A percentile compares a stretch with the other conserved stretches of the same genome.
Conservation (phyloP, 495 filamentous ascomycete genomes). For the Hypoxylon fragiforme region DNA sequence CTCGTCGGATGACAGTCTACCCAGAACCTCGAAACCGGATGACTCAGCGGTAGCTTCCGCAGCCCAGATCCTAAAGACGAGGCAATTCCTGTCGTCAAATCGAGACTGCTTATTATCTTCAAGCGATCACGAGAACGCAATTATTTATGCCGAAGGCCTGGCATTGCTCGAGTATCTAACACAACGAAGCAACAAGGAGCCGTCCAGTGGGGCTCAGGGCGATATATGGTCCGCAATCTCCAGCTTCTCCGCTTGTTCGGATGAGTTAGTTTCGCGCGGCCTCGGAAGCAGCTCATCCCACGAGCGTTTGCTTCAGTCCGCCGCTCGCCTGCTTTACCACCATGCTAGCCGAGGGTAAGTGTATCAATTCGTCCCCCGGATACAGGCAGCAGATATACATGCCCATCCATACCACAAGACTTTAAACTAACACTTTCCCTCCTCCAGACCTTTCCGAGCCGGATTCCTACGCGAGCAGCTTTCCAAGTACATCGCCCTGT, state of each 20-base stretch:
- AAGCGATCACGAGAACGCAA: conserved; percentile 46
- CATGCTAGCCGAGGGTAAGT: conserved; percentile 60
- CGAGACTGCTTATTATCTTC: conserved; percentile 60
- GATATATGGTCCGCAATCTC: conserved; percentile 54
- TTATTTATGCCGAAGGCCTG: conserved; percentile 61
- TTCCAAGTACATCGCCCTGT: conserved; percentile 58
- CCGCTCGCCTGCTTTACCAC: conserved; percentile 68
- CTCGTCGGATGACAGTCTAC: conserved; percentile 12
- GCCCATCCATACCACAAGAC: too few species aligned
- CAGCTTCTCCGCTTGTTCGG: conserved; percentile 42
- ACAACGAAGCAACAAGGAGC: conserved; percentile 35
- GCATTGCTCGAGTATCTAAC: conserved; percentile 68
- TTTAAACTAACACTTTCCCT: conserved; percentile 20
- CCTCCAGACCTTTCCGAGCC: conserved; percentile 61
- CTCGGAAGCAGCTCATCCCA: conserved; percentile 39
- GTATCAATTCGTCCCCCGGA: conserved; percentile 4
- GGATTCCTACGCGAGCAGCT: conserved; percentile 63
- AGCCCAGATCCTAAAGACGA: conserved; percentile 57
- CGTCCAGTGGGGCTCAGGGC: conserved; percentile 45
- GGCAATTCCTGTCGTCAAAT: conserved; percentile 57
- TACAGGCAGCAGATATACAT: conserved; percentile 4
- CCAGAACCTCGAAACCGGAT: conserved; percentile 5
- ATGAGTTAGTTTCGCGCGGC: conserved; percentile 40
- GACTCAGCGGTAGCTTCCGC: too few species aligned
- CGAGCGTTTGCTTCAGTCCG: conserved; percentile 67